Base-by-base conservation (phyloP, 2,329 filamentous ascomycete genomes). In the Colletotrichum liaoningense region DNA sequence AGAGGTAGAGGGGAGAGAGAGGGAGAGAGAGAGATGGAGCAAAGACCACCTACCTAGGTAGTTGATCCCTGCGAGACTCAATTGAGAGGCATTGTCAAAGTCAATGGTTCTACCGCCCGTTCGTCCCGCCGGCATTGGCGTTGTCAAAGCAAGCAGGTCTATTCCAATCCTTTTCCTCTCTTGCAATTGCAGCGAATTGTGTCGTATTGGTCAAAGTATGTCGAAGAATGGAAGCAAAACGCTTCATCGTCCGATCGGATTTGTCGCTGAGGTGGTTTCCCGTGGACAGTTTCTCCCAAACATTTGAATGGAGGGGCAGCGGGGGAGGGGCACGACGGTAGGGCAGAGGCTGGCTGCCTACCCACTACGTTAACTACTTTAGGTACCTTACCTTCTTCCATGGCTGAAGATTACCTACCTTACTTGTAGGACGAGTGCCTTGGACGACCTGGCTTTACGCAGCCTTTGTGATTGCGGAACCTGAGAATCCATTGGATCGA, bases 281-380 rank as follows among this genome's bases (percentile, higher is more conserved):
- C 33, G 11, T 35, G 33, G 33, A 12, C 33, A 35, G 16, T 42
- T 42, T 14, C 16, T 55, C 28, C 9, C 22, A 49, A 12, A 63
- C 26, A 28, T 42, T 35, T 63, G 19, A 24, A 68, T 28, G 58
- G 58, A 55, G 58, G 46, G 66, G 66, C n/a, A 54, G 58, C 26
- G 66, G 58, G 46, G 66, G 66, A 68, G 66, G 66, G 66, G 49
- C 33, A 63, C n/a, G 8, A n/a, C 24, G 42, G 26, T 42, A 63
- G 28, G 60, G 60, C 60, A 54, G 24, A 58, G 56, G 56, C 56
- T 11, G 26, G 56, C 26, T 42, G 38, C 38, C 38, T 42, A 42
- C 38, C 38, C 14, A 42, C 38, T 42, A 42, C 38, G 38, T 42
- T 30, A n/a, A 57, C 16, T 57, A 57, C 24, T 26, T 30, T 16